Conservation (phyloP, 73 alveolate species). For the Paramecium primaurelia region DNA sequence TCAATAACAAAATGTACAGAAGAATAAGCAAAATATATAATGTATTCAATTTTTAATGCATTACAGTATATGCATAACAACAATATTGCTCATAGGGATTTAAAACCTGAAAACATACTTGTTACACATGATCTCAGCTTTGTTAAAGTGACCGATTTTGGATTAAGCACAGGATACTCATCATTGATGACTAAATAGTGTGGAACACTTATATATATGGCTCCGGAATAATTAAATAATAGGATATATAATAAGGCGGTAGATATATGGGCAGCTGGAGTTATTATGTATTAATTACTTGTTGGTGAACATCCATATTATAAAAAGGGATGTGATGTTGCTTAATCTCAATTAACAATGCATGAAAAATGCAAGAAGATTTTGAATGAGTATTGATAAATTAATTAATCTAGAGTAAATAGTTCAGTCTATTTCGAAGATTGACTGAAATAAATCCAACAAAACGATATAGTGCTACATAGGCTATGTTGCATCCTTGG, state of each 20-base stretch:
- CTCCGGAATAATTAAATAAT: constrained; percentile 65
- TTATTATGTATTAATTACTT: constrained; percentile 64
- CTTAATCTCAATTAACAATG: not conserved
- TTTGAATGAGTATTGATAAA: not conserved
- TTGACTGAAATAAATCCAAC: constrained; percentile 74
- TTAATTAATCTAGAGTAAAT: constrained; percentile 23
- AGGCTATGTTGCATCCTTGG: constrained; percentile 79
- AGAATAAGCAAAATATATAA: constrained; percentile 45
- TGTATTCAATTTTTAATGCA: constrained; percentile 59
- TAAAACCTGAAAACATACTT: constrained; percentile 71
- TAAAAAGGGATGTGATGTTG: constrained; percentile 36
- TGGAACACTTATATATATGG: constrained; percentile 76
- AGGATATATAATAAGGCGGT: constrained; percentile 56
- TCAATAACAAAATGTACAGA: constrained; percentile 37
- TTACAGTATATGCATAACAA: constrained; percentile 65
- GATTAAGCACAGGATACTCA: constrained; percentile 68
- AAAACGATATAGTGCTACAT: constrained; percentile 70
- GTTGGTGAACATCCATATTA: constrained; percentile 49
- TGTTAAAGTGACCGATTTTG: constrained; percentile 67
- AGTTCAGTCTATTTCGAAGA: constrained; percentile 63
- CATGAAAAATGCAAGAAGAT: not conserved
- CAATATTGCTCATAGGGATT: constrained; percentile 69
- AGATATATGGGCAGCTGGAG: constrained; percentile 74
- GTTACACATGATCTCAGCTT: constrained; percentile 9
- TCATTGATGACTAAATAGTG: constrained; percentile 58